phyloP scores from a whole-genome alignment of 2,329 filamentous ascomycete genomes.

The Cladosporium sp. region DNA sequence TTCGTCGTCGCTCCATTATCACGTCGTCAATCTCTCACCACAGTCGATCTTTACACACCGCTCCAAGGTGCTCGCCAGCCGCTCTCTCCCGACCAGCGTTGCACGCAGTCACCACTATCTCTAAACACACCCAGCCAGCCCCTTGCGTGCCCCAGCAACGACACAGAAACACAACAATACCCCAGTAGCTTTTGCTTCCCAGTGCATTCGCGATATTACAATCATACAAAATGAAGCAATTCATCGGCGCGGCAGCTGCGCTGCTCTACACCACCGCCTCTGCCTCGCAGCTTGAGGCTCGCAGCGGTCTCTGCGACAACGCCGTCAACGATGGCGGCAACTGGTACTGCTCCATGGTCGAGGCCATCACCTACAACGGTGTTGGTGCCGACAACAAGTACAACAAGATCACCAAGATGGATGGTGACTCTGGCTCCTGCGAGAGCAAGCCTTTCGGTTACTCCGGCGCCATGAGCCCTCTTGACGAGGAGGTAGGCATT shows the following conservation, averaged over 20 bases:
- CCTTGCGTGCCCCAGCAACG: constrained; percentile 10
- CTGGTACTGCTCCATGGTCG: constrained; percentile 61
- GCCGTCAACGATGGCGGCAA: constrained; percentile 46
- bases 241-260: constrained; percentile 26
- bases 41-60: constrained; percentile 11
- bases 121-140: constrained; percentile 4
- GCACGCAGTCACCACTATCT: constrained; percentile 3
- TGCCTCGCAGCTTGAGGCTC: constrained; percentile 16
- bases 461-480: constrained; percentile 58
- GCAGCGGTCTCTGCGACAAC: constrained; percentile 24
- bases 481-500: constrained; percentile 63
- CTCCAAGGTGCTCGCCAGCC: constrained; percentile 1
- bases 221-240: constrained; percentile 28
- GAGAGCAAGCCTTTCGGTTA: constrained; percentile 49
- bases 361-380: constrained; percentile 59
- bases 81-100: constrained; percentile 11
- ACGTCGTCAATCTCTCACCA: constrained; percentile 2
- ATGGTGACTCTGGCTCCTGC: constrained; percentile 52
- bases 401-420: constrained; percentile 60
- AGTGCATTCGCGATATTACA: constrained; percentile 10
- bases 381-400: constrained; percentile 51
- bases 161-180: constrained; percentile 7
- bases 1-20: not conserved
- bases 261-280: constrained; percentile 26
- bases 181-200: constrained; percentile 6